Conservation (phyloP, 495 filamentous ascomycete genomes). For the Staphylotrichum tortipilum region DNA sequence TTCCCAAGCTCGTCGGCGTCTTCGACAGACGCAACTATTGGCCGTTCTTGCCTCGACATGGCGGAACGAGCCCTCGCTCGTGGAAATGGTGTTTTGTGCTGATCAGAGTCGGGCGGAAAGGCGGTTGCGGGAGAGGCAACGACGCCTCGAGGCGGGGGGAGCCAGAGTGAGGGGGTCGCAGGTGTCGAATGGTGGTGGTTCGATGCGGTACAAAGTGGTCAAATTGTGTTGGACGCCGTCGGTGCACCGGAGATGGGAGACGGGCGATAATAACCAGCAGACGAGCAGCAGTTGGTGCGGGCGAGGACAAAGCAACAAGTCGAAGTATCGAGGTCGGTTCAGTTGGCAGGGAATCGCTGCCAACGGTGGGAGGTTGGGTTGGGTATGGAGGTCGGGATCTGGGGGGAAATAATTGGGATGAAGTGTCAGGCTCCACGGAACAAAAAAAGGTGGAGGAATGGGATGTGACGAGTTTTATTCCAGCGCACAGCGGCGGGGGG, state of each 20-base stretch:
- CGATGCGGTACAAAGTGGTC: slow-evolving; percentile 1
- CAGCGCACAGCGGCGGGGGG: too few species aligned
- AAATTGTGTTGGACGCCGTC: too few species aligned
- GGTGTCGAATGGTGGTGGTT: slow-evolving; percentile 1
- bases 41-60: slow-evolving; percentile 22
- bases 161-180: slow-evolving; percentile 14
- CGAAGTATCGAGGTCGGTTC: too few species aligned
- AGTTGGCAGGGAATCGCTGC: too few species aligned
- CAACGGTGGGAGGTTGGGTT: background rate
- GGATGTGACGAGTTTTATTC: slow-evolving; percentile 32
- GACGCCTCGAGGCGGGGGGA: slow-evolving; percentile 23
- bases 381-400: slow-evolving; percentile 4
- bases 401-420: slow-evolving; percentile 22
- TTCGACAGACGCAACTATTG: slow-evolving; percentile 37
- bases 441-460: slow-evolving; percentile 24
- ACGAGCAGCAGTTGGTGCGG: background rate
- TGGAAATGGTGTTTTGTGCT: slow-evolving; percentile 5
- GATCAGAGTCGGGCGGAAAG: background rate
- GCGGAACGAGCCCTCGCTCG: slow-evolving; percentile 19
- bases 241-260: too few species aligned
- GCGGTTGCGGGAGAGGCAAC: slow-evolving; percentile 19
- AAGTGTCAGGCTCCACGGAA: slow-evolving; percentile 20
- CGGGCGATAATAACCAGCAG: too few species aligned
- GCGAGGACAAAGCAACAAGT: too few species aligned
- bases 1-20: slow-evolving; percentile 41